Conservation (phyloP, 2,329 filamentous ascomycete species). For the Paecilomyces dactylethromorphus region DNA sequence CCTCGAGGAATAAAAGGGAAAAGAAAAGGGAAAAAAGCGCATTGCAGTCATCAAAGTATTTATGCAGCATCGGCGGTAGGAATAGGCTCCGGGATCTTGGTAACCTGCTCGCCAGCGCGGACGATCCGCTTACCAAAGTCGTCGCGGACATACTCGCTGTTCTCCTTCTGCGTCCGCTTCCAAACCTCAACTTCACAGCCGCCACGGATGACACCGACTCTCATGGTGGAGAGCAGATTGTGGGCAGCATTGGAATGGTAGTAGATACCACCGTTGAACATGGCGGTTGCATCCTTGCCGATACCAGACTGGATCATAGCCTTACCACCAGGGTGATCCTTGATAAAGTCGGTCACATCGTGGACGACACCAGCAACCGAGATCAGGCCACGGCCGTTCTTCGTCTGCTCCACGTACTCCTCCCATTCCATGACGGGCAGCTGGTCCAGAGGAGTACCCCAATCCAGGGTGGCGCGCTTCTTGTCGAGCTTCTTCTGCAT, state of each 20-base stretch:
- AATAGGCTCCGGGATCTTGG: conserved; percentile 72
- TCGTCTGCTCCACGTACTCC: conserved; percentile 70
- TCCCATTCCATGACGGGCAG: conserved; percentile 83
- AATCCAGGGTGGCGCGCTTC: conserved; percentile 74
- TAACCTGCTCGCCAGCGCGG: conserved; percentile 78
- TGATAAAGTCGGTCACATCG: conserved; percentile 77
- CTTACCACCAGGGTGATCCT: conserved; percentile 85
- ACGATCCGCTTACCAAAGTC: conserved; percentile 74
- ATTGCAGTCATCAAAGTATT: background rate
- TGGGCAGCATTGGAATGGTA: conserved; percentile 84
- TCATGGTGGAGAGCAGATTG: conserved; percentile 82
- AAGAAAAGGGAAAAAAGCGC: conserved; percentile 5
- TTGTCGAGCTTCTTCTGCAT: conserved; percentile 89
- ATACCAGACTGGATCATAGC: conserved; percentile 76
- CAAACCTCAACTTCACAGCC: conserved; percentile 89
- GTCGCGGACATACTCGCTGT: conserved; percentile 77
- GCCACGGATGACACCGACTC: conserved; percentile 77
- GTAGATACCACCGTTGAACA: conserved; percentile 90
- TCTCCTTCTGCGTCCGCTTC: conserved; percentile 79
- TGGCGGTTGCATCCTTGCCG: conserved; percentile 81
- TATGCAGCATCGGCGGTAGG: conserved; percentile 78
- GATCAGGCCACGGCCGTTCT: conserved; percentile 70
- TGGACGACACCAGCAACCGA: conserved; percentile 80
- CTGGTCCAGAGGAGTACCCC: conserved; percentile 79
- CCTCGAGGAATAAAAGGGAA: conserved; percentile 15